These are phyloP conservation scores for Aspergillus fumigatiaffinis DNA, from an alignment of 2,329 filamentous ascomycete genomes.

Conservation along the genomic window DNA sequence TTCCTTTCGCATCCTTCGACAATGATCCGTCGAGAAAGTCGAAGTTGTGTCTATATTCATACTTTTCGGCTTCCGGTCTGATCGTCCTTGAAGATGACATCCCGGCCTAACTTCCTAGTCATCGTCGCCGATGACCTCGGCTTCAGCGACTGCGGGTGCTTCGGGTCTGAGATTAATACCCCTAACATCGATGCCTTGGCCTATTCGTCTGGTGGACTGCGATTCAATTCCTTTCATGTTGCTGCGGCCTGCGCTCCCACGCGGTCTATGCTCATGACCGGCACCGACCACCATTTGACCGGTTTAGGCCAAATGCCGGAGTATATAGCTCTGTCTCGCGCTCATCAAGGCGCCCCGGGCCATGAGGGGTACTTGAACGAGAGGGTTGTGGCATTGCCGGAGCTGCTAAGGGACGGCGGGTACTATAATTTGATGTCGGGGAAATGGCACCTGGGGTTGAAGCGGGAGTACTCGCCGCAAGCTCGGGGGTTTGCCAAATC, in stretches of 20 bases:
- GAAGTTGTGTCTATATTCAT: not conserved
- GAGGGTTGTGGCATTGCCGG: conserved; percentile 31
- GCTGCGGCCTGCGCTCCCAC: conserved; percentile 54
- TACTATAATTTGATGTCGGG: conserved; percentile 36
- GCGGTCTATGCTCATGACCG: conserved; percentile 32
- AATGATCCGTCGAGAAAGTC: not conserved
- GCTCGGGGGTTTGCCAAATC: conserved; percentile 28
- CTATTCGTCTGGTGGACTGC: conserved; percentile 39
- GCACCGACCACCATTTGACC: conserved; percentile 32
- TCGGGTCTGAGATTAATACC: conserved; percentile 54
- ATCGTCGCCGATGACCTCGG: conserved; percentile 44
- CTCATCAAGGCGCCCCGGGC: conserved; percentile 23
- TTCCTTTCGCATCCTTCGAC: not conserved
- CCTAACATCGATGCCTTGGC: conserved; percentile 51
- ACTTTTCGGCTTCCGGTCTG: not conserved
- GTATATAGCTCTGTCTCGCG: conserved; percentile 16
- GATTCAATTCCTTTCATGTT: conserved; percentile 57
- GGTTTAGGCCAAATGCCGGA: conserved; percentile 31
- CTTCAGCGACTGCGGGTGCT: conserved; percentile 52
- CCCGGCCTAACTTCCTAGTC: conserved; percentile 24
- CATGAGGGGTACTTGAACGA: conserved; percentile 37
- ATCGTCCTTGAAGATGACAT: not conserved
- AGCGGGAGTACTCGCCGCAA: conserved; percentile 21
- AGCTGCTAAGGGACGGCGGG: conserved; percentile 31
- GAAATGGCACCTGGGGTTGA: conserved; percentile 32